Conservation (phyloP, 768 basidiomycete species). For the Psilocybe cyanescens region DNA sequence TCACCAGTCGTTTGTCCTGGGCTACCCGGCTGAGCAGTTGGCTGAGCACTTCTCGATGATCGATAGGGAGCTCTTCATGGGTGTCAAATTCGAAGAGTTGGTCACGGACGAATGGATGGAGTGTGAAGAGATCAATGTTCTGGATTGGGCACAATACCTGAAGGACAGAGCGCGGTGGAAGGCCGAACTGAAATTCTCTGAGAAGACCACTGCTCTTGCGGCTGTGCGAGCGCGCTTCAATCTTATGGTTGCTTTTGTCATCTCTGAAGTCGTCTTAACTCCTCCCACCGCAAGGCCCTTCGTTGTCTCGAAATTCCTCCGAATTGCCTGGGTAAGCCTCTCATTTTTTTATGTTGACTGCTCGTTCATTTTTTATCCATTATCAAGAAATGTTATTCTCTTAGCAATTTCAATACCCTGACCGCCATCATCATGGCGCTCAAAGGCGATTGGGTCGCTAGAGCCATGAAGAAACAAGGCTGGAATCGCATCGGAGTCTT, state of each 20-base stretch:
- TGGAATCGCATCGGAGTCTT: constrained; percentile 70
- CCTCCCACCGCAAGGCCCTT: constrained; percentile 63
- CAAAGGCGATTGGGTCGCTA: constrained; percentile 66
- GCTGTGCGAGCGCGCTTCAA: constrained; percentile 85
- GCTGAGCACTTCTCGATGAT: constrained; percentile 87
- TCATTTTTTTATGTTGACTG: not conserved
- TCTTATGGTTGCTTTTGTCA: constrained; percentile 78
- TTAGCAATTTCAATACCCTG: constrained; percentile 79
- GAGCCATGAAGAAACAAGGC: constrained; percentile 62
- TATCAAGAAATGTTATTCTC: constrained; percentile 75
- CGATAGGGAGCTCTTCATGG: constrained; percentile 84
- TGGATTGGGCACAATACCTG: constrained; percentile 85
- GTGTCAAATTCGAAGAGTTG: constrained; percentile 88
- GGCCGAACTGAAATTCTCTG: constrained; percentile 54
- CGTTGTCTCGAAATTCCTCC: constrained; percentile 80
- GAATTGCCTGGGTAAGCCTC: constrained; percentile 78
- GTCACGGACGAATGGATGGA: constrained; percentile 73
- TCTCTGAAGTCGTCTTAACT: constrained; percentile 82
- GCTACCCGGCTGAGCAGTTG: constrained; percentile 59
- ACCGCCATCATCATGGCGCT: constrained; percentile 83
- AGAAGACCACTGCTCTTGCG: constrained; percentile 73
- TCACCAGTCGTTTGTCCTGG: constrained; percentile 77
- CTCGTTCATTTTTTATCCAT: not conserved
- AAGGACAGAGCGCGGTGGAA: constrained; percentile 76
- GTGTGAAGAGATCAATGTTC: constrained; percentile 64